A percentile compares a stretch with the other conserved stretches of the same genome.
These are phyloP conservation scores for Blastobotrys capitulatus DNA, from an alignment of 1,139 yeast species.

Conservation along the genomic window DNA sequence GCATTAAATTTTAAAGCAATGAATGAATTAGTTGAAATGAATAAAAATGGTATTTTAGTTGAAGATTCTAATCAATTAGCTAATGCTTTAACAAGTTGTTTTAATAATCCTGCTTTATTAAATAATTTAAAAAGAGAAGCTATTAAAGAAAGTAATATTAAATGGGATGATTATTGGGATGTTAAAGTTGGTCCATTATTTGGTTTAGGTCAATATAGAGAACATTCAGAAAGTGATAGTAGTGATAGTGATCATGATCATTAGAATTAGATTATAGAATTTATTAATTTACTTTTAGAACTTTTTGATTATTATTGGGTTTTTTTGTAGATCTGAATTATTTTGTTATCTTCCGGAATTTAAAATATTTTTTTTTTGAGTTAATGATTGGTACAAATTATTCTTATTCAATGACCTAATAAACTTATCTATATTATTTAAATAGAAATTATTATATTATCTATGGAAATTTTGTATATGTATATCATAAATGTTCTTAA, in stretches of 20 bases:
- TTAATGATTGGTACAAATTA: too few relatives aligned
- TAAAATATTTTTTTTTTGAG: too few relatives aligned
- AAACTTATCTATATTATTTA: too few relatives aligned
- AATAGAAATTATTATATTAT: too few relatives aligned
- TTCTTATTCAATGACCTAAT: too few relatives aligned
- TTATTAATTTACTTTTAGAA: neutral
- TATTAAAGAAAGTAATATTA: conserved; percentile 50
- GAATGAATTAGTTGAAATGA: conserved; percentile 35
- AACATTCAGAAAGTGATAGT: conserved; percentile 1
- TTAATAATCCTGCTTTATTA: conserved; percentile 38
- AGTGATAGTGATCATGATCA: neutral
- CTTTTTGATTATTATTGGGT: neutral
- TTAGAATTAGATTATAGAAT: neutral
- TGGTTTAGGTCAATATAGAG: conserved; percentile 4
- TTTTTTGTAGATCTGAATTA: too few relatives aligned
- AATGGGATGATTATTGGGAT: conserved; percentile 81
- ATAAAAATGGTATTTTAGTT: conserved; percentile 43
- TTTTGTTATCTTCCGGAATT: too few relatives aligned
- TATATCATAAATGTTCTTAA: too few relatives aligned
- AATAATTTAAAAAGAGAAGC: conserved; percentile 61
- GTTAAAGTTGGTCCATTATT: conserved; percentile 37
- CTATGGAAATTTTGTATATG: too few relatives aligned
- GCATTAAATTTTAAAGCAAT: conserved; percentile 68
- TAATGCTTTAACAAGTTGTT: conserved; percentile 42
- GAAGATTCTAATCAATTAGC: conserved; percentile 45